Evolutionary conservation across 768 basidiomycete genomes (phyloP).

Genomic region (Antrodiella citrinella): DNA sequence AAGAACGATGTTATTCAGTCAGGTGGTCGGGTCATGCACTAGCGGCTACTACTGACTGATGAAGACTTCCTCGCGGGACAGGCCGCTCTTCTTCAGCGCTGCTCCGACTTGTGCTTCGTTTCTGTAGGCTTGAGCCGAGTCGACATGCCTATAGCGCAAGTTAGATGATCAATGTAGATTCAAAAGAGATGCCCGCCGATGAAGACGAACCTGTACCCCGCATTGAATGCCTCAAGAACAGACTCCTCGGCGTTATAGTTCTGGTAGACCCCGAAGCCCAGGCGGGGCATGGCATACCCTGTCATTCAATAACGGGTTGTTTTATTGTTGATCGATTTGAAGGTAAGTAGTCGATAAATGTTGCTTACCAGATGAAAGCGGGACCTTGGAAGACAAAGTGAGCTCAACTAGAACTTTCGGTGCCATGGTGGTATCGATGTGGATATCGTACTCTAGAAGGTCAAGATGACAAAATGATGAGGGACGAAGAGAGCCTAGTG

Average conservation of each 20-base stretch:
- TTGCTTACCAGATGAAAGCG: background rate
- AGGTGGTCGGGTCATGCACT: background rate
- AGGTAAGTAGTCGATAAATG: background rate
- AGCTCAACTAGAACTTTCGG: slow-evolving; percentile 1
- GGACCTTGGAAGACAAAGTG: background rate
- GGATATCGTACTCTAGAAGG: no score
- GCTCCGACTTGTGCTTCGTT: slow-evolving; percentile 62
- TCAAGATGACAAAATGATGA: background rate
- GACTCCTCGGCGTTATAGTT: slow-evolving; percentile 51
- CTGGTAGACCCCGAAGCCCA: slow-evolving; percentile 69
- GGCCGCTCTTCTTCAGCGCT: slow-evolving; percentile 46
- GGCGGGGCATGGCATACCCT: slow-evolving; percentile 49
- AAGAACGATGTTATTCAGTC: background rate
- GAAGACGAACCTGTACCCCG: slow-evolving; percentile 45
- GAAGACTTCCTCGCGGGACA: slow-evolving; percentile 54
- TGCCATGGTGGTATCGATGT: background rate
- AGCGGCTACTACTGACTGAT: slow-evolving; percentile 41
- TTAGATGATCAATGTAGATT: background rate
- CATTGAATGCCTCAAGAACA: slow-evolving; percentile 52
- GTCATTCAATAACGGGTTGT: background rate
- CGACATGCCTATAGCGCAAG: slow-evolving; percentile 53
- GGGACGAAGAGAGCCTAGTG: background rate
- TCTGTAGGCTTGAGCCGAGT: slow-evolving; percentile 64
- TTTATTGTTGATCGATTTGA: background rate
- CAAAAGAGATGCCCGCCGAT: background rate